phyloP scores from a whole-genome alignment of 2,329 filamentous ascomycete species.

The Waltergamsia citrina region DNA sequence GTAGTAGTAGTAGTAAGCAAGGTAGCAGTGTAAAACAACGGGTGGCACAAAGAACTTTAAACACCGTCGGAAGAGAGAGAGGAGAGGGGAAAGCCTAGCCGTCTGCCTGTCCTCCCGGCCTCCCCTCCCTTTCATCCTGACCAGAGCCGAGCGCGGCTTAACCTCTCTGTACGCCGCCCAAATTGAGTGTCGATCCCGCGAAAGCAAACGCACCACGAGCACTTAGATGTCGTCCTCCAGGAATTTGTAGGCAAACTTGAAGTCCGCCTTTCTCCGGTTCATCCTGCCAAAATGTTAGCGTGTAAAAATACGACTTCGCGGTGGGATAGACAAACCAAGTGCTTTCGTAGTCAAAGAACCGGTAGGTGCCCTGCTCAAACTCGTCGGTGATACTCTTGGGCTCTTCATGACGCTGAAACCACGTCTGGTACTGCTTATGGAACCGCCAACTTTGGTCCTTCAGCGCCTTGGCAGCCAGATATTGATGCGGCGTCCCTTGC shows the following conservation, averaged over 20 bases:
- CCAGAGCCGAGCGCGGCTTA: neutral
- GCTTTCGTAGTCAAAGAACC: constrained; percentile 98
- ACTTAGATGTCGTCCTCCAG: constrained; percentile 77
- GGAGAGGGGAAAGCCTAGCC: neutral
- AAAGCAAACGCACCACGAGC: neutral
- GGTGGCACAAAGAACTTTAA: neutral
- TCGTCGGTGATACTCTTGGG: constrained; percentile 98
- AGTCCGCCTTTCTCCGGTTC: constrained; percentile 95
- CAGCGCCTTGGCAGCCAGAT: constrained; percentile 87
- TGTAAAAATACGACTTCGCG: neutral
- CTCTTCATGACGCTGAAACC: constrained; percentile 98
- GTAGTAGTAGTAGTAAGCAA: constrained; percentile 1
- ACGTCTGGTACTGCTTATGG: constrained; percentile 99
- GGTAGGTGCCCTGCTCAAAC: constrained; percentile 96
- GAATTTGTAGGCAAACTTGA: constrained; percentile 97
- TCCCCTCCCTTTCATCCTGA: neutral
- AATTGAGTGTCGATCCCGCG: no score
- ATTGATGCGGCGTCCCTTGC: constrained; percentile 92
- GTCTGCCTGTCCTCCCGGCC: neutral
- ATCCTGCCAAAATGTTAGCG: constrained; percentile 57
- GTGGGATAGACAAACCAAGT: constrained; percentile 62
- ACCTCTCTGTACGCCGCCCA: no score
- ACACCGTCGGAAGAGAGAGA: no score
- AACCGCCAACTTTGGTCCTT: constrained; percentile 99
- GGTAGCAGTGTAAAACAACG: no score